Base-by-base conservation (phyloP, 768 basidiomycete genomes). In the Suillus sp. region DNA sequence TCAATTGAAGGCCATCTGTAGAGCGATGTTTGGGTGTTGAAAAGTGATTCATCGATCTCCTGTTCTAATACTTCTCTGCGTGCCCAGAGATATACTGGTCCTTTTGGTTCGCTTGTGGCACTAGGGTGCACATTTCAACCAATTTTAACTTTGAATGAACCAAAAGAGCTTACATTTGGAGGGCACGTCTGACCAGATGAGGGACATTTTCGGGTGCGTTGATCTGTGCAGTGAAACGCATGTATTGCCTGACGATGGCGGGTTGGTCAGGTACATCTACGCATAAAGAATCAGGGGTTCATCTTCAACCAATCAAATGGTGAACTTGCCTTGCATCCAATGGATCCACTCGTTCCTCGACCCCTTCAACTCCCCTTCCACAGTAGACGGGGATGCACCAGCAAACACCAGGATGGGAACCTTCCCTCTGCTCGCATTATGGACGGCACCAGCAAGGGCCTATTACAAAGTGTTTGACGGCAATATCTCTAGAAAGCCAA, bases 81-180 rank as follows among this genome's bases (percentile, higher is more conserved):
- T 14, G 83, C 88, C 86, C 88, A 91, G 9, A 90, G 78, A 70
- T 92, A 91, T 1, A 89, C 88, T 0, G 90, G 90, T 0, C 90
- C 89, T 69, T 83, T 86, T 0, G 90, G 90, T 34, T 86, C 83
- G 59, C 87, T 89, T n/a, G 75, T 84, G 5, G 90, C 88, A 65
- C 88, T 90, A 50, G 13, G 25, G 37, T 10, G 35, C 51, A 47
- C 59, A 64, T 18, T 61, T 65, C 11, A 65, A 48, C 43, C 27
- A 34, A 20, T 5, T 16, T 22, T 38, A 43, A 9, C 27, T 48
- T 35, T 18, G 25, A 50, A 2, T 25, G 9, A 8, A 51, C 50
- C 1, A 25, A 56, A 20, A 5, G 9, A 1, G 64, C 81, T 22
- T 67, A 88, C 88, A 89, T 85, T 70, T 91, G 89, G 57, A 91